Evolutionary conservation across 106 monocot species (phyloP).

Genomic region (Dendrobium chrysotoxum): DNA sequence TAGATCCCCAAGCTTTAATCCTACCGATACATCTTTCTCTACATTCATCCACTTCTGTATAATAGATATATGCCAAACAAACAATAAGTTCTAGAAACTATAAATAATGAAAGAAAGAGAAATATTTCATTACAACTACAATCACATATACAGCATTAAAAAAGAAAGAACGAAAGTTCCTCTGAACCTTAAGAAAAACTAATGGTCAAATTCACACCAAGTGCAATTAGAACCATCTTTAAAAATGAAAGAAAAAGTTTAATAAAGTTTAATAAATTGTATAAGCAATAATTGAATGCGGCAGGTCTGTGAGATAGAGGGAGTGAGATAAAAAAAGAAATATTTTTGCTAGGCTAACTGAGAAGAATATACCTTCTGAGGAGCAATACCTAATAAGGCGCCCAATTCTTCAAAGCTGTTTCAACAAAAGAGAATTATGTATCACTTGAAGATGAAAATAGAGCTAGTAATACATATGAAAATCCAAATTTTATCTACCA

Average conservation of each 20-base stretch:
- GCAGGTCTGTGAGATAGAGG: background rate
- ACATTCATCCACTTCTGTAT: background rate
- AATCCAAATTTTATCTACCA: background rate
- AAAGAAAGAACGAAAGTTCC: background rate
- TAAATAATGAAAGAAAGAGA: background rate
- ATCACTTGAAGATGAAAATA: background rate
- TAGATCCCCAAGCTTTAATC: no score
- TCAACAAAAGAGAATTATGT: conserved; percentile 4
- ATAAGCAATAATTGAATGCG: background rate
- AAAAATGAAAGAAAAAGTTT: background rate
- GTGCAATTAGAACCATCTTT: background rate
- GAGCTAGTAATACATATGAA: background rate
- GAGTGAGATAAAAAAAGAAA: background rate
- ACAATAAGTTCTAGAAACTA: background rate
- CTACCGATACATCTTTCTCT: background rate
- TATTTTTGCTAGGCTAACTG: background rate
- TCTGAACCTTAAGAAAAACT: background rate
- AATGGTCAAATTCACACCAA: background rate
- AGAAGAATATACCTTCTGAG: conserved; percentile 60
- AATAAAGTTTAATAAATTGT: background rate
- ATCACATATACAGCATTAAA: background rate
- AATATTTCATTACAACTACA: background rate
- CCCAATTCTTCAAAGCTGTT: conserved; percentile 94
- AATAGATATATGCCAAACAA: background rate
- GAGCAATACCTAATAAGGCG: conserved; percentile 74